Evolutionary conservation across 768 basidiomycete species (phyloP), one percentile per base, ranked within the genome.

Genomic region (Inosperma sp.): DNA sequence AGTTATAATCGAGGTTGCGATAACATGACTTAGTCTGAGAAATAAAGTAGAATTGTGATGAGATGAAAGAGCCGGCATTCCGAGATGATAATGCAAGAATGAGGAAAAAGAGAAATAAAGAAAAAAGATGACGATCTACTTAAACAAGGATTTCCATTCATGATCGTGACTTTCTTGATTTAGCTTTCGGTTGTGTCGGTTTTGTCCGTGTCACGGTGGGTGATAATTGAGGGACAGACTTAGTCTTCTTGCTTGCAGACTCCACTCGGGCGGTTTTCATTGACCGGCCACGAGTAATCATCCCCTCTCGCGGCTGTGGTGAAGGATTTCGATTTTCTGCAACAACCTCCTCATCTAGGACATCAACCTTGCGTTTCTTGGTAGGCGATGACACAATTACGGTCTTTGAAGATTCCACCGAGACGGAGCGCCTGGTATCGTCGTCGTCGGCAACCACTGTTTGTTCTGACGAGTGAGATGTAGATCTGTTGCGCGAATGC

Each of bases 381-480:
- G 60, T 52, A 14, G 52, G 46, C 19, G 51, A 52, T 16, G 54
- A 14, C 2, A 65, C 71, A 12, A 75, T 69, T 8, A 59, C 65
- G 2, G 75, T 77, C 33, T 61, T 61, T 27, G 67, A 64, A 7
- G 73, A 74, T 21, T 62, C 50, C n/a, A 75, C 68, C 17, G 75
- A 76, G 26, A 61, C 52, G 23, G 70, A 74, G 41, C 72, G 71
- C 37, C 66, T 57, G n/a, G 13, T 49, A 16, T 53, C 53, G 16
- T 37, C 37, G 23, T 36, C 58, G 17, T 49, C 54, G 10, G 63
- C 59, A 10, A 62, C 66, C 19, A 71, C 58, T 4, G 70, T 75
- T 51, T 68, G 65, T 25, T 65, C 62, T n/a, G 72, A 73, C 9
- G 67, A 65, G 42, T 71, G 65, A 12, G 73, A 73, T 16, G 62